phyloP scores from a whole-genome alignment of 768 basidiomycete genomes.

The Trametes cubensis region DNA sequence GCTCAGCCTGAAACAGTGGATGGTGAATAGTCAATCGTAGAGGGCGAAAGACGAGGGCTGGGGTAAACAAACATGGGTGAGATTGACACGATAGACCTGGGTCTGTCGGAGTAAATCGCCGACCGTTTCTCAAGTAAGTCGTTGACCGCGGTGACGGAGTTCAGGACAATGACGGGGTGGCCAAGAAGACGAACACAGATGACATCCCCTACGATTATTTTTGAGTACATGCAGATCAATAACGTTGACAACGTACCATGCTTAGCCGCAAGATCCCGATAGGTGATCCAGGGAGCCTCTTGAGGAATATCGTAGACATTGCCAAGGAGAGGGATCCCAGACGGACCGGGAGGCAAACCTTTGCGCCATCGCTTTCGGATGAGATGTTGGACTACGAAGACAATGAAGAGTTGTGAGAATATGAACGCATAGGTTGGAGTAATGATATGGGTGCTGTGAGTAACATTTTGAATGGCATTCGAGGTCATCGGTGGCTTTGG shows the following conservation, averaged over 20 bases:
- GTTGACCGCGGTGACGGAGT: background rate
- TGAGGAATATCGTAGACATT: slow-evolving; percentile 1
- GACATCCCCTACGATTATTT: background rate
- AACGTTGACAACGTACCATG: background rate
- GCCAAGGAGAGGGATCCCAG: background rate
- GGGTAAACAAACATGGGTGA: background rate
- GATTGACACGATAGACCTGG: background rate
- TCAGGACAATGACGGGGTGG: background rate
- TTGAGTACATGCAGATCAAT: too few relatives aligned
- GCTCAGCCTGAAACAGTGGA: too few relatives aligned
- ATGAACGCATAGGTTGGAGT: too few relatives aligned
- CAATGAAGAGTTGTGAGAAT: background rate
- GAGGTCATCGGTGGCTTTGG: too few relatives aligned
- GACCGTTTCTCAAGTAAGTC: background rate
- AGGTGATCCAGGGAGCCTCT: background rate
- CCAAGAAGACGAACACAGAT: background rate
- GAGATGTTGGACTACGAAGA: background rate
- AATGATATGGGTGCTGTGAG: too few relatives aligned
- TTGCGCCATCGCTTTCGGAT: background rate
- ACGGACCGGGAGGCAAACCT: background rate
- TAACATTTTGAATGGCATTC: too few relatives aligned
- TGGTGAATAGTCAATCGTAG: too few relatives aligned
- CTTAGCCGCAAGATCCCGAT: background rate
- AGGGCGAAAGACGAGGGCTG: too few relatives aligned
- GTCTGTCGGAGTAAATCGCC: background rate